Percentiles rank a stretch among this genome's conserved stretches.
Conservation (phyloP, 331 rosid genomes). For the Quercus tomentella region DNA sequence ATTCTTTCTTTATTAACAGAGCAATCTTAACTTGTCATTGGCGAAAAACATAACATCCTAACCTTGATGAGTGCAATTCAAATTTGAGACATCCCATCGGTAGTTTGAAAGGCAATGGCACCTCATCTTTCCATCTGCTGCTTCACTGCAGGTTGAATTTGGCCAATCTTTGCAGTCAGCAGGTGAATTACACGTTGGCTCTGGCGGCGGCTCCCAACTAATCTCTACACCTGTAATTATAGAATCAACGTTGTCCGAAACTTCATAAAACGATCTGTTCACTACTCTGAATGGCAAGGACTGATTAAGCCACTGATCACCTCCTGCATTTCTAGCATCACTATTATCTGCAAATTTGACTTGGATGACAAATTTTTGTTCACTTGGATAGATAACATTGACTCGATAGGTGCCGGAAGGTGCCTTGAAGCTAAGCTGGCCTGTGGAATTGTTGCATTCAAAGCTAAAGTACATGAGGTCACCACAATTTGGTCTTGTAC, state of each 20-base stretch:
- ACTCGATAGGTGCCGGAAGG: neutral
- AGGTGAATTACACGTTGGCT: conserved; percentile 18
- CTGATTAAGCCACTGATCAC: neutral
- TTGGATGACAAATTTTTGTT: conserved; percentile 9
- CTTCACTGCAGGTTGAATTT: conserved; percentile 31
- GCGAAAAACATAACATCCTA: neutral
- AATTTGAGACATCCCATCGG: conserved; percentile 14
- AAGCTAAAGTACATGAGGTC: conserved; percentile 34
- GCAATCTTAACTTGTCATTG: neutral
- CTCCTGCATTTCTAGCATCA: too few species aligned
- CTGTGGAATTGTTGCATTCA: conserved; percentile 4
- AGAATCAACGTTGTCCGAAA: neutral
- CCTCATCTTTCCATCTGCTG: neutral
- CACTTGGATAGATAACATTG: neutral
- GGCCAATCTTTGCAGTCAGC: conserved; percentile 25
- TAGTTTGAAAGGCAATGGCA: conserved; percentile 24
- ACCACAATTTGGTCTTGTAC: conserved; percentile 40
- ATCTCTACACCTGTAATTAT: neutral
- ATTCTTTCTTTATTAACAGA: too few species aligned
- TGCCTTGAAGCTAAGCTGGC: conserved; percentile 8
- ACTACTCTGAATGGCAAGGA: conserved; percentile 12
- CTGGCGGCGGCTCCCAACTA: conserved; percentile 20
- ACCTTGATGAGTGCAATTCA: conserved; percentile 27
- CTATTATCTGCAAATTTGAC: neutral
- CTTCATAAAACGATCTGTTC: neutral